These are phyloP conservation scores for Beauveria caledonica DNA, from an alignment of 2,329 filamentous ascomycete species.

Conservation along the genomic window DNA sequence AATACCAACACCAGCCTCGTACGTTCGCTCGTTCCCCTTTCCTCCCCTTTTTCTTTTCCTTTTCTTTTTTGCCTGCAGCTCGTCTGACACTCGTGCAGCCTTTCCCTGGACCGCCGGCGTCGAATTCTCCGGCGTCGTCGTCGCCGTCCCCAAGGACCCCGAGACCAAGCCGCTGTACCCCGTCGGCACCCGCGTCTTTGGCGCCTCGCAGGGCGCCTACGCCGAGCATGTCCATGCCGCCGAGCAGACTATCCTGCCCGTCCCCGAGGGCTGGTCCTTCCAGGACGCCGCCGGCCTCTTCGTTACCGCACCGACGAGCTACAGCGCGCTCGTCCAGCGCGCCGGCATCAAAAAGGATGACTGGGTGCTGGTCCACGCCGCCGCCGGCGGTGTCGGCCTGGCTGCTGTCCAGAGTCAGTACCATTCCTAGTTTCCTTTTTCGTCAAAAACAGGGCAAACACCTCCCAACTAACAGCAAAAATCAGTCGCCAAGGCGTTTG, in stretches of 20 bases:
- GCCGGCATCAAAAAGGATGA: conserved; percentile 74
- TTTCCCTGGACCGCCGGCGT: conserved; percentile 82
- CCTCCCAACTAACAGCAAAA: background rate
- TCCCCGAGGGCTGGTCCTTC: conserved; percentile 76
- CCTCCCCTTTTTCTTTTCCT: background rate
- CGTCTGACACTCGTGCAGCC: conserved; percentile 28
- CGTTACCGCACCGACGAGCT: conserved; percentile 85
- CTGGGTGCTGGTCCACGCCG: conserved; percentile 83
- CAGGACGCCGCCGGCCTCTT: conserved; percentile 81
- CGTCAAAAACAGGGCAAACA: too few relatives aligned
- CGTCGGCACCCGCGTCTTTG: conserved; percentile 77
- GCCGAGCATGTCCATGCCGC: conserved; percentile 63
- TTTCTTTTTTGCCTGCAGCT: background rate
- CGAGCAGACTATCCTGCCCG: conserved; percentile 60
- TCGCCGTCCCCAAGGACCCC: conserved; percentile 51
- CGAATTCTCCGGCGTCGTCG: conserved; percentile 76
- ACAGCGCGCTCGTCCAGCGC: conserved; percentile 71
- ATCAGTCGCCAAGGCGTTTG: conserved; percentile 75
- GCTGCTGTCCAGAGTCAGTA: conserved; percentile 69
- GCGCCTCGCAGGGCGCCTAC: conserved; percentile 78
- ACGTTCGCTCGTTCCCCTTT: conserved; percentile 15
- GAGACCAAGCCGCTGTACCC: conserved; percentile 45
- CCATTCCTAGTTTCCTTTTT: too few relatives aligned
- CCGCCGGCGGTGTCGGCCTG: conserved; percentile 83
- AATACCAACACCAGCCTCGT: conserved; percentile 87